Base-by-base conservation (phyloP, 257 asterid genomes). In the Scutellaria minor region DNA sequence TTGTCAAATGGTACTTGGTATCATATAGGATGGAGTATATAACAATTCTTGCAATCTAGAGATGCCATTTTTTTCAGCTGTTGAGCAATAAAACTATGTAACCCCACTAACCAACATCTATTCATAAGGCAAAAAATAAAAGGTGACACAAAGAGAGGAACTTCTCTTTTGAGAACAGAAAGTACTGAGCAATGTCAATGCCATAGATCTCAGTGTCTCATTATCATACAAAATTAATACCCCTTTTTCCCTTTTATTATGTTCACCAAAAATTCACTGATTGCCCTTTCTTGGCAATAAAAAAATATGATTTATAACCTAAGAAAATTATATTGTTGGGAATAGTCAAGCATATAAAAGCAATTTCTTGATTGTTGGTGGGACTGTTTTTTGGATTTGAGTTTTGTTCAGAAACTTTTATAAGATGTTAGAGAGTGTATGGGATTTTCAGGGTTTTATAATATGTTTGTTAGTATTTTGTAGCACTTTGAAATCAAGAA, bases 151-250 rank as follows among this genome's bases (percentile, higher is more conserved):
- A 80, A 65, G 65, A 39, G 78, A 71, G 72, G 35, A 72, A 72
- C 57, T 72, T 72, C 64, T 71, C 81, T 75, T 81, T 81, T 67
- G 64, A 71, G 65, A 74, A 80, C 55, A 67, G 45, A 83, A 85
- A 83, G 74, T 64, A 70, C 50, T 59, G 63, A 45, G 77, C 75
- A 85, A 82, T 84, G 90, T 88, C 92, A 88, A 88, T 72, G 87
- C 88, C 77, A 48, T 79, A 75, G 86, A 85, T 87, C 87, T 83
- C 81, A 79, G 83, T 85, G 90, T 83, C 85, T 75, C 88, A 80
- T 79, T 64, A 83, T 82, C 87, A 74, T 79, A 70, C 67, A 78
- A 76, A 63, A 68, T 68, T 64, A 35, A 51, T 46, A 10, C 27
- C 68, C 59, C 48, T 75, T 51, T 66, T 77, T n/a, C 70, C 68